phyloP scores from a whole-genome alignment of 371 early-diverging fungal genomes.

The Mortierella sp. region DNA sequence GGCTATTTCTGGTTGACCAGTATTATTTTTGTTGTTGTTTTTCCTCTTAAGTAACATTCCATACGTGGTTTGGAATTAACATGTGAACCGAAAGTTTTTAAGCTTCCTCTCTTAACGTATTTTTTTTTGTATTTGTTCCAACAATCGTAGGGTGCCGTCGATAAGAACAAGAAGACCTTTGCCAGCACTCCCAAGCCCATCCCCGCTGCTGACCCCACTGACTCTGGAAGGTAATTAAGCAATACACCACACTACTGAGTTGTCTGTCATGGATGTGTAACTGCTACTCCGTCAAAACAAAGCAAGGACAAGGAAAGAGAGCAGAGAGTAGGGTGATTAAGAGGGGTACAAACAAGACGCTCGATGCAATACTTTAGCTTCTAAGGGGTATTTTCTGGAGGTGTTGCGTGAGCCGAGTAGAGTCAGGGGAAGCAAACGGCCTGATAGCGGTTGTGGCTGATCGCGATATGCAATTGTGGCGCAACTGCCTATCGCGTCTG shows the following conservation, averaged over 20 bases:
- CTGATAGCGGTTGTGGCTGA: too few relatives aligned
- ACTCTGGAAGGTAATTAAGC: constrained; percentile 36
- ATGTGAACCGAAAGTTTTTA: constrained; percentile 22
- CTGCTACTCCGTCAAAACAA: too few relatives aligned
- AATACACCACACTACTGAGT: not conserved
- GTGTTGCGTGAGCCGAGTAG: too few relatives aligned
- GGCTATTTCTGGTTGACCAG: not conserved
- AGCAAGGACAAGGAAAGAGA: too few relatives aligned
- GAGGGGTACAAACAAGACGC: too few relatives aligned
- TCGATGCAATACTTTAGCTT: too few relatives aligned
- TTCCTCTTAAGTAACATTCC: constrained; percentile 13
- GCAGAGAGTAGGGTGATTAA: too few relatives aligned
- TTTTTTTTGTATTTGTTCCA: not conserved
- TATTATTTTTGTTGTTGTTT: not conserved
- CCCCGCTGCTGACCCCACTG: constrained; percentile 31
- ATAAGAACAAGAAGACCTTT: constrained; percentile 29
- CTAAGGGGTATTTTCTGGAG: too few relatives aligned
- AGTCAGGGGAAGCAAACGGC: too few relatives aligned
- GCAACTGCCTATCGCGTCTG: too few relatives aligned
- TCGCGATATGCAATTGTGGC: too few relatives aligned
- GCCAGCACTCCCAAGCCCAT: constrained; percentile 46
- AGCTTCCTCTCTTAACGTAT: not conserved
- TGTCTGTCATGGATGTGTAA: too few relatives aligned
- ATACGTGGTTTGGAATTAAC: constrained; percentile 3
- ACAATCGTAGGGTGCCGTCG: constrained; percentile 23